These are phyloP conservation scores for Lepidium aucheri DNA, from an alignment of 345 rosid genomes.

Conservation along the genomic window DNA sequence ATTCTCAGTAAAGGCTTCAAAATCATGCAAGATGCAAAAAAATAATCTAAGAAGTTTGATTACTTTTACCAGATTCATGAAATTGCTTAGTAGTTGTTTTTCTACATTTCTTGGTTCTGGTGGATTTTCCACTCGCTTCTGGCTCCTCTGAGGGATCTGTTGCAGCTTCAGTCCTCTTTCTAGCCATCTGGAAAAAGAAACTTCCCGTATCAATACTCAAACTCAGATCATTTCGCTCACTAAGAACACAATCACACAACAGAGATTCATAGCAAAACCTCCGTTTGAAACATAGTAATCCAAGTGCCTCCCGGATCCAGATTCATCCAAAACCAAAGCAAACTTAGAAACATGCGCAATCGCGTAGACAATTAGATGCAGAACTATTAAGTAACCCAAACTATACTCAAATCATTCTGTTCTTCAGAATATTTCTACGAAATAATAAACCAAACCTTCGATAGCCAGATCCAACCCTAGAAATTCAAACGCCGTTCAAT, in stretches of 20 bases:
- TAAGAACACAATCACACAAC: background rate
- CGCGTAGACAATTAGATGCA: background rate
- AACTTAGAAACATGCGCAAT: background rate
- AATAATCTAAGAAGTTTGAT: background rate
- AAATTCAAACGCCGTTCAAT: background rate
- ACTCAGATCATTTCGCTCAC: background rate
- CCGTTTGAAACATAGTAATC: background rate
- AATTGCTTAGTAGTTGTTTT: background rate
- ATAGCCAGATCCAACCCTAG: background rate
- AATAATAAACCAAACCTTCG: background rate
- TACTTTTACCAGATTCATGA: constrained; percentile 16
- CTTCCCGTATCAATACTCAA: background rate
- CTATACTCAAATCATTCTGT: background rate
- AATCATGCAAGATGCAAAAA: background rate
- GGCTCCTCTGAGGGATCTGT: constrained; percentile 4
- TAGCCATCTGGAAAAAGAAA: constrained; percentile 15
- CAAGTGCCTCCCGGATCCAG: background rate
- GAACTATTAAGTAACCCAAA: background rate
- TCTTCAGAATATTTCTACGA: background rate
- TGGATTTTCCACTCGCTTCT: constrained; percentile 12
- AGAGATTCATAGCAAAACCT: background rate
- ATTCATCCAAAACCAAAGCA: background rate
- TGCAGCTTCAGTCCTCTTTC: constrained; percentile 14
- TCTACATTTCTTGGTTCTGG: constrained; percentile 15
- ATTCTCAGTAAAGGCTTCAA: background rate